Evolutionary conservation across 495 filamentous ascomycete genomes (phyloP).

Genomic region (Aspergillus indologenus): DNA sequence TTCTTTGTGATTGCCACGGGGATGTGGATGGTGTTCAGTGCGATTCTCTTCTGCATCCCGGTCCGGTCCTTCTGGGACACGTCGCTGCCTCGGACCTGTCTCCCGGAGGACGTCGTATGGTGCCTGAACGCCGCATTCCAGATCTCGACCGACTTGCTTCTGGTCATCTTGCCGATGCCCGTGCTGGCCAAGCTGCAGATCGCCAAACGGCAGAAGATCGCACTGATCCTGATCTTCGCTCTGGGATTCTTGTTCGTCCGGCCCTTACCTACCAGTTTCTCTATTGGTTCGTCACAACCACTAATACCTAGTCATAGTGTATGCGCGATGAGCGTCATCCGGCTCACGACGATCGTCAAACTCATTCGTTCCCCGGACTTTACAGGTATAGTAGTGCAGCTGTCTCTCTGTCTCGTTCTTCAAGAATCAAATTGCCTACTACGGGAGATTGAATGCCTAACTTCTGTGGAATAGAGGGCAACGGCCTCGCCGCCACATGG

Average conservation of each 20-base stretch:
- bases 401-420: too few species aligned
- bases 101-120: conserved; percentile 36
- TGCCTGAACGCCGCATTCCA: conserved; percentile 45
- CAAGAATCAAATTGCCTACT: too few species aligned
- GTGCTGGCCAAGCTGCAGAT: conserved; percentile 39
- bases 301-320: conserved; percentile 27
- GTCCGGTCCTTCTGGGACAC: conserved; percentile 30
- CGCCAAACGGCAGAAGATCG: conserved; percentile 38
- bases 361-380: conserved; percentile 15
- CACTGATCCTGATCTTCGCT: conserved; percentile 42
- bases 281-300: background rate
- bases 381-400: too few species aligned
- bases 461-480: conserved; percentile 36
- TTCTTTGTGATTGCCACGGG: conserved; percentile 32
- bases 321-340: conserved; percentile 34
- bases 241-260: conserved; percentile 49
- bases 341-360: conserved; percentile 23
- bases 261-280: background rate
- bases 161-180: conserved; percentile 47
- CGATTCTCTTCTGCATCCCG: conserved; percentile 40
- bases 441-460: too few species aligned
- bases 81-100: conserved; percentile 20
- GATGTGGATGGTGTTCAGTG: conserved; percentile 37
- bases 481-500: conserved; percentile 59
- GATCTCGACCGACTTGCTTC: conserved; percentile 44